Evolutionary conservation across 768 basidiomycete species (phyloP).

Genomic region (Gymnopilus dilepis): DNA sequence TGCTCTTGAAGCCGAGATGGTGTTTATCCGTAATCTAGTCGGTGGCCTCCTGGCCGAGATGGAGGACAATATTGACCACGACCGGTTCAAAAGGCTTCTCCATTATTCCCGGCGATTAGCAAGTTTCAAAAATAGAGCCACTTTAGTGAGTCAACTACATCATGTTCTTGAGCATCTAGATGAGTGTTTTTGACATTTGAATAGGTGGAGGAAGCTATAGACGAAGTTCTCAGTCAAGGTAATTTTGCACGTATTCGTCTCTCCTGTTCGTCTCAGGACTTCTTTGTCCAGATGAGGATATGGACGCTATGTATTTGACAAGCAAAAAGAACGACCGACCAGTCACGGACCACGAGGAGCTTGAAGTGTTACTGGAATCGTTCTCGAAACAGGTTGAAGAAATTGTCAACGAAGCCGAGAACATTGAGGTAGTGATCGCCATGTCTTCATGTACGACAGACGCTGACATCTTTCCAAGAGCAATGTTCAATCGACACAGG

Average conservation of each 20-base stretch:
- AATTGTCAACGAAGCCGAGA: constrained; percentile 92
- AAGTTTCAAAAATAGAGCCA: constrained; percentile 90
- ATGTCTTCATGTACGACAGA: neutral
- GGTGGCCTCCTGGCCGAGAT: constrained; percentile 90
- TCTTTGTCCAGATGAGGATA: constrained; percentile 78
- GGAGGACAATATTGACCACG: constrained; percentile 94
- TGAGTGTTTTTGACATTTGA: constrained; percentile 8
- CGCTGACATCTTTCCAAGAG: constrained; percentile 46
- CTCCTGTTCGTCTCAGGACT: neutral
- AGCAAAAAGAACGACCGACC: constrained; percentile 71
- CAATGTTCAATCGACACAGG: constrained; percentile 97
- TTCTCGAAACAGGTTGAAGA: constrained; percentile 97
- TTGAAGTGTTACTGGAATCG: constrained; percentile 92
- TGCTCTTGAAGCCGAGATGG: constrained; percentile 96
- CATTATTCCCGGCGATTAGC: constrained; percentile 91
- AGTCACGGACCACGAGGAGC: constrained; percentile 89
- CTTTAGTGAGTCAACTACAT: constrained; percentile 55
- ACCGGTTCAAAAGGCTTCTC: constrained; percentile 89
- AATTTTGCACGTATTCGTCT: neutral
- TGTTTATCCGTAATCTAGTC: constrained; percentile 89
- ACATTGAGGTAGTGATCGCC: constrained; percentile 63
- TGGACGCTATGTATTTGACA: constrained; percentile 94
- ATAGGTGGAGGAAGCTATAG: constrained; percentile 87
- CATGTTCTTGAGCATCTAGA: neutral
- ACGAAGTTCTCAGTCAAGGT: constrained; percentile 94